Percentiles rank a stretch among this genome's conserved stretches.
phyloP scores from a whole-genome alignment of 805 yeast genomes.

The Hagleromyces aurorensis region DNA sequence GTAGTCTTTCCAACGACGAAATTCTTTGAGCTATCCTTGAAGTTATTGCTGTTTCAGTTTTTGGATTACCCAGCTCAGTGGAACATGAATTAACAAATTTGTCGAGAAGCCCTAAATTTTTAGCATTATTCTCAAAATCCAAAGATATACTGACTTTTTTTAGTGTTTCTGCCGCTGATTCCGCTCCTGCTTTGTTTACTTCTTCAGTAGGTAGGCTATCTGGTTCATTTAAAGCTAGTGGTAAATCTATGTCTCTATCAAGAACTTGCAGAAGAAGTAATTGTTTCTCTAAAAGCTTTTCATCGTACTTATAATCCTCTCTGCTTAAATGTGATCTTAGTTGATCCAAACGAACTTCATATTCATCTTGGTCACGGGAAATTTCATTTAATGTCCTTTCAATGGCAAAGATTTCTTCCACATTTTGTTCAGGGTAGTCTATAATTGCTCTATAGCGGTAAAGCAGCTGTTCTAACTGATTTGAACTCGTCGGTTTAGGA shows the following conservation, averaged over 20 bases:
- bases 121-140: slow-evolving; percentile 27
- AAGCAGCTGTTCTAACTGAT: slow-evolving; percentile 26
- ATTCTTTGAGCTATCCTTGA: slow-evolving; percentile 51
- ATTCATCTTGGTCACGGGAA: slow-evolving; percentile 36
- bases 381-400: slow-evolving; percentile 35
- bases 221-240: slow-evolving; percentile 34
- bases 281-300: slow-evolving; percentile 46
- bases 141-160: slow-evolving; percentile 22
- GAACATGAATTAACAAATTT: slow-evolving; percentile 22
- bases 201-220: background rate
- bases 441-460: slow-evolving; percentile 28
- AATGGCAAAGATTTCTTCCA: slow-evolving; percentile 37
- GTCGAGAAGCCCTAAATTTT: slow-evolving; percentile 26
- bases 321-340: slow-evolving; percentile 22
- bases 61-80: slow-evolving; percentile 39
- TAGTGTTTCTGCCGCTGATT: slow-evolving; percentile 1
- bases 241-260: slow-evolving; percentile 58
- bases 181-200: background rate
- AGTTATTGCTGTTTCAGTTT: slow-evolving; percentile 46
- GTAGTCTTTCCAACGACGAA: slow-evolving; percentile 53
- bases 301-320: slow-evolving; percentile 34
- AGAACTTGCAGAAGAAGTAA: slow-evolving; percentile 55
- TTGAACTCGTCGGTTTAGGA: slow-evolving; percentile 22
- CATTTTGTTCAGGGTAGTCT: slow-evolving; percentile 20
- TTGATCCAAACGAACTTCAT: slow-evolving; percentile 22